Conservation (phyloP, 2,329 filamentous ascomycete genomes). For the Colletotrichum eleusines region DNA sequence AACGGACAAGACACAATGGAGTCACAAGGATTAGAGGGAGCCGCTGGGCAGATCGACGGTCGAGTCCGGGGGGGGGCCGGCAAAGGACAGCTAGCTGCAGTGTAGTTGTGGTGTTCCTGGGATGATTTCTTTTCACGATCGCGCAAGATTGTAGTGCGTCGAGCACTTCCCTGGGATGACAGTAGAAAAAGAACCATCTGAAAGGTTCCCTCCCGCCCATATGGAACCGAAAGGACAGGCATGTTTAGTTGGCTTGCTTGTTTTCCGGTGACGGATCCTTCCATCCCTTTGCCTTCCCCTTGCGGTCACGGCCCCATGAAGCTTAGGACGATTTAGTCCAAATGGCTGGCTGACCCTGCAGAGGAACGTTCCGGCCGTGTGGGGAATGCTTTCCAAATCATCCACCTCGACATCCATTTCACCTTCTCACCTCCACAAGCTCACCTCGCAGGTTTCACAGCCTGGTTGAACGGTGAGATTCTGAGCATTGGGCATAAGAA, state of each 20-base stretch:
- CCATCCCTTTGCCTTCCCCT: no score
- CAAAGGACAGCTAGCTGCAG: background rate
- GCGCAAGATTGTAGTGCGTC: background rate
- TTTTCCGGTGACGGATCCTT: no score
- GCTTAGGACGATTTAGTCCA: background rate
- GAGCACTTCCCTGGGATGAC: background rate
- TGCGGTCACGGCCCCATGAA: no score
- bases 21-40: background rate
- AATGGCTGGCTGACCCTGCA: slow-evolving; percentile 7
- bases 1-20: background rate
- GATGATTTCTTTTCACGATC: background rate
- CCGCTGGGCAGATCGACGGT: background rate
- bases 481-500: background rate
- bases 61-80: background rate
- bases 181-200: background rate
- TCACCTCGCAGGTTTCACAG: background rate
- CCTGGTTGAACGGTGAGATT: background rate
- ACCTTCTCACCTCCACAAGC: background rate
- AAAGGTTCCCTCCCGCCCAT: background rate
- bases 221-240: background rate
- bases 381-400: slow-evolving; percentile 15
- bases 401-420: background rate
- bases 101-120: background rate
- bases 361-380: slow-evolving; percentile 17
- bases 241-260: no score